Conservation (phyloP, 345 rosid species). For the Camelina hispida region DNA sequence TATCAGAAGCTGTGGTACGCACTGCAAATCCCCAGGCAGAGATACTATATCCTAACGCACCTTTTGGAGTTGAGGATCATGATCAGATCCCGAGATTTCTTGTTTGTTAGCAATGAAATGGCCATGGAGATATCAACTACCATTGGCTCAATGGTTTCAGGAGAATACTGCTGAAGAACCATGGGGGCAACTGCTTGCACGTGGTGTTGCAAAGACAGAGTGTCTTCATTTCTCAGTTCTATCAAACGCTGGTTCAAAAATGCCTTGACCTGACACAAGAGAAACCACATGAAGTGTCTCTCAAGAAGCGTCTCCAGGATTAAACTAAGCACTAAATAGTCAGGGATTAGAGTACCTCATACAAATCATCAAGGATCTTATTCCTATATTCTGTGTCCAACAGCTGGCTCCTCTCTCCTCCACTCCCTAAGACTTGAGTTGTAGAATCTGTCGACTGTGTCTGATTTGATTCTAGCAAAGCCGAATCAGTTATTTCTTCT, state of each 20-base stretch:
- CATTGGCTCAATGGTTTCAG: slow-evolving; percentile 81
- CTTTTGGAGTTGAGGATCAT: slow-evolving; percentile 96
- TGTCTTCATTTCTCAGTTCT: slow-evolving; percentile 77
- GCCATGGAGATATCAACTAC: slow-evolving; percentile 63
- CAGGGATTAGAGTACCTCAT: slow-evolving; percentile 62
- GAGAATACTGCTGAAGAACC: slow-evolving; percentile 85
- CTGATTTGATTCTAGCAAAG: slow-evolving; percentile 47
- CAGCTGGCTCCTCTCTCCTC: slow-evolving; percentile 73
- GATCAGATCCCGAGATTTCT: slow-evolving; percentile 81
- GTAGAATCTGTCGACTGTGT: slow-evolving; percentile 45
- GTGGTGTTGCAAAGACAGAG: slow-evolving; percentile 87
- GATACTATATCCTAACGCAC: slow-evolving; percentile 46
- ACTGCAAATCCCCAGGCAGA: not conserved
- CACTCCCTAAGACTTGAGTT: slow-evolving; percentile 50
- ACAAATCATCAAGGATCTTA: slow-evolving; percentile 88
- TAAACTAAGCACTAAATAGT: not conserved
- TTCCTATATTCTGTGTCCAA: slow-evolving; percentile 89
- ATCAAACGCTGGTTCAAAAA: slow-evolving; percentile 76
- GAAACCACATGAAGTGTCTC: slow-evolving; percentile 31
- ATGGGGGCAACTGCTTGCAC: slow-evolving; percentile 90
- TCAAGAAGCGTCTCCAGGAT: slow-evolving; percentile 25
- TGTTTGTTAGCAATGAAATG: slow-evolving; percentile 79
- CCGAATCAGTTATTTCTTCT: slow-evolving; percentile 61
- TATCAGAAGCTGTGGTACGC: slow-evolving; percentile 20
- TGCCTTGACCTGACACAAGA: slow-evolving; percentile 72